Conservation (phyloP, 1,284 basidiomycete species). For the Trichosporon sp. region DNA sequence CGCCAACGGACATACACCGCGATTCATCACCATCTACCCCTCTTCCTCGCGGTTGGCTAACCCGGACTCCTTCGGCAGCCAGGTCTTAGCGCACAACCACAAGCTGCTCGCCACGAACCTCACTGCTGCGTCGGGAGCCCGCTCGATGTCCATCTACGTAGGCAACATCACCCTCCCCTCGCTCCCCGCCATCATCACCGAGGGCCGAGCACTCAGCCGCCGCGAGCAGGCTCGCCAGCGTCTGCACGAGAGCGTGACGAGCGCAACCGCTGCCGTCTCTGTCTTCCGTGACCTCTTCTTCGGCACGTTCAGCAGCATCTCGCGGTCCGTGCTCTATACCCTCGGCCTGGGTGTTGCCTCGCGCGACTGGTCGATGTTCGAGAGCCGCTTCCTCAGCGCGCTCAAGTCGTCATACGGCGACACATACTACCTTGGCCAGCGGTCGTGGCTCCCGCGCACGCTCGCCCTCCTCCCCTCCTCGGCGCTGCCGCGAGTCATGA, state of each 20-base stretch:
- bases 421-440: slow-evolving; percentile 41
- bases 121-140: slow-evolving; percentile 37
- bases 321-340: slow-evolving; percentile 27
- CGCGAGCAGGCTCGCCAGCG: slow-evolving; percentile 42
- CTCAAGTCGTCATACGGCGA: slow-evolving; percentile 35
- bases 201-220: slow-evolving; percentile 36
- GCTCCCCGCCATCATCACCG: slow-evolving; percentile 44
- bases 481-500: slow-evolving; percentile 36
- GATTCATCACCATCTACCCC: slow-evolving; percentile 52
- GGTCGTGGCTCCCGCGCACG: slow-evolving; percentile 40
- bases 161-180: slow-evolving; percentile 47
- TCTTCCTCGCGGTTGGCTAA: slow-evolving; percentile 45
- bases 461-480: slow-evolving; percentile 36
- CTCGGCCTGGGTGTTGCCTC: slow-evolving; percentile 42
- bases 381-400: slow-evolving; percentile 40
- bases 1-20: slow-evolving; percentile 35
- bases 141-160: slow-evolving; percentile 46
- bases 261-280: slow-evolving; percentile 36
- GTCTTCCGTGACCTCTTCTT: slow-evolving; percentile 44
- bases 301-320: slow-evolving; percentile 28
- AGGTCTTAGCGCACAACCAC: slow-evolving; percentile 50
- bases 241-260: slow-evolving; percentile 32
- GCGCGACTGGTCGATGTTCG: slow-evolving; percentile 44
- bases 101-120: slow-evolving; percentile 49
- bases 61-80: slow-evolving; percentile 50